These are phyloP conservation scores for Dendrocalamus sinicus DNA, from an alignment of 176 grass and related monocot genomes.

Conservation along the genomic window DNA sequence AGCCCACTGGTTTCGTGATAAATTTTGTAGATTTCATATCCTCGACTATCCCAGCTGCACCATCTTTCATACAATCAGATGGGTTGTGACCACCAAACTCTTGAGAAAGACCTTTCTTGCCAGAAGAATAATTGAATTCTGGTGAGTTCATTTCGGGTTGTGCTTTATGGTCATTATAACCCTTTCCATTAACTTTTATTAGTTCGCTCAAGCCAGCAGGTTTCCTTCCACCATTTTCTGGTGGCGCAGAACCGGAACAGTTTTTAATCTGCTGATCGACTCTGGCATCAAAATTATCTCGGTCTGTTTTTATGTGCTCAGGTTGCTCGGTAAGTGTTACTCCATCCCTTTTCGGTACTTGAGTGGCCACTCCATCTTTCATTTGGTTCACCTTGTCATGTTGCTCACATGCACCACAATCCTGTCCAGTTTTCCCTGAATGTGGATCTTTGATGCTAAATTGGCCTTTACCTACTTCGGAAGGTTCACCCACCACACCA, in stretches of 20 bases:
- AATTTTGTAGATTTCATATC: constrained; percentile 33
- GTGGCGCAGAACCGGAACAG: neutral
- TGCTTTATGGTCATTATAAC: constrained; percentile 6
- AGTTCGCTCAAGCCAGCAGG: constrained; percentile 13
- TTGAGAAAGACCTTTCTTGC: constrained; percentile 17
- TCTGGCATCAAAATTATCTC: constrained; percentile 6
- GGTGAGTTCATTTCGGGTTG: neutral
- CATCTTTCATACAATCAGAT: constrained; percentile 15
- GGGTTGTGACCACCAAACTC: constrained; percentile 11
- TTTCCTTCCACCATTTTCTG: constrained; percentile 40
- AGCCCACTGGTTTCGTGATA: constrained; percentile 2
- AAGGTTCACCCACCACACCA: constrained; percentile 27
- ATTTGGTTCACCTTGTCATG: constrained; percentile 34
- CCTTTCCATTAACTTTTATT: constrained; percentile 23
- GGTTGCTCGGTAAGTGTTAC: constrained; percentile 27
- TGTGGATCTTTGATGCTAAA: constrained; percentile 39
- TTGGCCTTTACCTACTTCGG: constrained; percentile 40
- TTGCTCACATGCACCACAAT: constrained; percentile 28
- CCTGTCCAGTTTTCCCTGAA: constrained; percentile 20
- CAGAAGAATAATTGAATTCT: constrained; percentile 21
- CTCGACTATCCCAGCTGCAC: constrained; percentile 27
- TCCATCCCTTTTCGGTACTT: constrained; percentile 8
- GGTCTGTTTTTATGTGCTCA: constrained; percentile 37
- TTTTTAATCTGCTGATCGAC: constrained; percentile 13
- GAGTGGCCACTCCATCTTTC: constrained; percentile 21